These are phyloP conservation scores for Vickermania spadyakhi DNA, from an alignment of 208 protist genomes.

Conservation along the genomic window DNA sequence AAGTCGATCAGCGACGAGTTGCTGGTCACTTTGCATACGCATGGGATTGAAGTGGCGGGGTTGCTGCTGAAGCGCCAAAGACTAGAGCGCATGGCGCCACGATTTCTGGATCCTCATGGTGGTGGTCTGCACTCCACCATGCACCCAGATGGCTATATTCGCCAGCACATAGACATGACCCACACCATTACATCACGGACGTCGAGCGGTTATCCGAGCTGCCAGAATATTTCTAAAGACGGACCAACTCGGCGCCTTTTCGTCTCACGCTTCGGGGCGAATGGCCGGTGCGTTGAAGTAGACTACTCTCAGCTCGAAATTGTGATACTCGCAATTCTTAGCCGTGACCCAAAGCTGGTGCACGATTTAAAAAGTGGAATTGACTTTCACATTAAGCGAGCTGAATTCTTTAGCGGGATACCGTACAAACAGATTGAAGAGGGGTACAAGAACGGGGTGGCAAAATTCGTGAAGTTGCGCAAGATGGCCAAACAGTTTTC, in stretches of 20 bases:
- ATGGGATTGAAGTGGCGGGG: conserved; percentile 36
- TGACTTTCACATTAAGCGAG: conserved; percentile 84
- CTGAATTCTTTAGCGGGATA: conserved; percentile 74
- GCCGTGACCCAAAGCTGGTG: conserved; percentile 48
- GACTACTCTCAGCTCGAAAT: conserved; percentile 90
- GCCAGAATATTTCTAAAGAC: conserved; percentile 85
- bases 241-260: conserved; percentile 71
- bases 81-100: conserved; percentile 39
- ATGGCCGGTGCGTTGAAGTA: conserved; percentile 75
- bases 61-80: conserved; percentile 56
- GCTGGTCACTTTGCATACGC: conserved; percentile 31
- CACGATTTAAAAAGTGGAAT: conserved; percentile 61
- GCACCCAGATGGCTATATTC: conserved; percentile 49
- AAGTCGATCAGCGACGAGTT: conserved; percentile 38
- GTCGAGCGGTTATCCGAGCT: conserved; percentile 74
- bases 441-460: conserved; percentile 43
- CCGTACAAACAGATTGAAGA: conserved; percentile 74
- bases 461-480: conserved; percentile 63
- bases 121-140: conserved; percentile 40
- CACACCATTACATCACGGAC: conserved; percentile 75
- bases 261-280: conserved; percentile 65
- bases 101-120: conserved; percentile 30
- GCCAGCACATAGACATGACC: conserved; percentile 79
- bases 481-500: conserved; percentile 85
- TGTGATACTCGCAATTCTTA: conserved; percentile 70